Percentiles rank a stretch among this genome's conserved stretches.
These are phyloP conservation scores for Paecilomyces sp. DNA, from an alignment of 2,329 filamentous ascomycete species.

Conservation along the genomic window DNA sequence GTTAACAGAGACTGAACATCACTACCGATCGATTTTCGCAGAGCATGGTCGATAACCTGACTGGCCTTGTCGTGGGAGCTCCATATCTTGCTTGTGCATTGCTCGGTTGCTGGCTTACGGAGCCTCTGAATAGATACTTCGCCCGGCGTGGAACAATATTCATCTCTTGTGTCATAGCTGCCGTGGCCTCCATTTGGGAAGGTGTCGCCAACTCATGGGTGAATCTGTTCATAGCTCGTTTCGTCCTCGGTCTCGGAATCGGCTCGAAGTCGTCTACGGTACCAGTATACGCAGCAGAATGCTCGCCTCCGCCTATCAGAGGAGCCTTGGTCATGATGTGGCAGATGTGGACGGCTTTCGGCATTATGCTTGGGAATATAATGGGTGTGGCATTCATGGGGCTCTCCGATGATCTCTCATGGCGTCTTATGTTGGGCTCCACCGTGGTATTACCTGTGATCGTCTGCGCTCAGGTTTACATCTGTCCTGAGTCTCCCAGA, in stretches of 20 bases:
- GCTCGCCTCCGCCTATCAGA: conserved; percentile 42
- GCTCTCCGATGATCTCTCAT: conserved; percentile 46
- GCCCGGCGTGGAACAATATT: conserved; percentile 42
- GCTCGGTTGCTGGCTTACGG: conserved; percentile 43
- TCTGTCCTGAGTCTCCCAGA: conserved; percentile 52
- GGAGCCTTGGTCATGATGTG: conserved; percentile 47
- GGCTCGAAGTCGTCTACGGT: conserved; percentile 39
- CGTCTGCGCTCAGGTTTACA: conserved; percentile 54
- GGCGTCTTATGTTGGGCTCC: conserved; percentile 64
- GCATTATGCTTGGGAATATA: conserved; percentile 42
- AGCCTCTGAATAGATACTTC: conserved; percentile 39
- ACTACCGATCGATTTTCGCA: conserved; percentile 11
- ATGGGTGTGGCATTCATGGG: conserved; percentile 42
- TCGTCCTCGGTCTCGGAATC: conserved; percentile 36
- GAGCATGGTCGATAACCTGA: conserved; percentile 25
- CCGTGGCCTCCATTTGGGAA: conserved; percentile 36
- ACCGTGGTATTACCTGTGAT: conserved; percentile 56
- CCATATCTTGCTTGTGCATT: conserved; percentile 40
- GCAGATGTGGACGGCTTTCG: conserved; percentile 44
- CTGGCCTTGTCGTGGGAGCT: conserved; percentile 38
- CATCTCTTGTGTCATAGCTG: conserved; percentile 34
- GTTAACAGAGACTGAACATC: conserved; percentile 5
- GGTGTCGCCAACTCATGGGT: conserved; percentile 36
- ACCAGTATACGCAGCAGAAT: conserved; percentile 43
- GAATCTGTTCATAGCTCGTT: conserved; percentile 35